Percentiles rank a stretch among this genome's conserved stretches.
Conservation (phyloP, 768 basidiomycete species). For the Termitomyces bulborhizus region DNA sequence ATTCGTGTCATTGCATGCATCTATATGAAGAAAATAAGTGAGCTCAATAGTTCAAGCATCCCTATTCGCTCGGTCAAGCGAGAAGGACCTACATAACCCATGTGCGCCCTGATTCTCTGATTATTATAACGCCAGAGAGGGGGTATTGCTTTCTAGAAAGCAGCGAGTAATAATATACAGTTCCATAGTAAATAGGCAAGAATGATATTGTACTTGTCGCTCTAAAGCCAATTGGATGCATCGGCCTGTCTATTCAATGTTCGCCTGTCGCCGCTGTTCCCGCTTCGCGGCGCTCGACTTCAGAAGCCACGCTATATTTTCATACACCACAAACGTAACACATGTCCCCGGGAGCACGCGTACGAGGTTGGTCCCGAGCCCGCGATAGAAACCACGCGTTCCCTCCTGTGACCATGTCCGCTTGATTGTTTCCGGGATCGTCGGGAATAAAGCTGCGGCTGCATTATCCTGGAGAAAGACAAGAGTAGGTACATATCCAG, state of each 20-base stretch:
- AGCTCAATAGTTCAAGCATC: too few relatives aligned
- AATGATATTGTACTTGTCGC: conserved; percentile 5
- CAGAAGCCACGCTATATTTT: conserved; percentile 82
- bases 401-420: conserved; percentile 83
- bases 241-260: not conserved
- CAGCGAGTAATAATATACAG: conserved; percentile 5
- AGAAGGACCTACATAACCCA: too few relatives aligned
- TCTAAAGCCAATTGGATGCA: not conserved
- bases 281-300: conserved; percentile 57
- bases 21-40: too few relatives aligned
- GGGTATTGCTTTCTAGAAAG: not conserved
- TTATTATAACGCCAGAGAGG: not conserved
- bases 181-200: conserved; percentile 5
- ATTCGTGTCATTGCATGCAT: too few relatives aligned
- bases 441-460: conserved; percentile 64
- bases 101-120: not conserved
- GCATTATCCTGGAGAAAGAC: conserved; percentile 52
- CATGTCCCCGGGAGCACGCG: conserved; percentile 96
- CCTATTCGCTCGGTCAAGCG: too few relatives aligned
- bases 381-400: conserved; percentile 85
- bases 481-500: not conserved
- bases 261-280: conserved; percentile 21
- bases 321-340: conserved; percentile 97
- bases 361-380: conserved; percentile 89
- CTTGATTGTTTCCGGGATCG: conserved; percentile 74